Conservation (phyloP, 257 asterid genomes). For the Przewalskia tangutica region DNA sequence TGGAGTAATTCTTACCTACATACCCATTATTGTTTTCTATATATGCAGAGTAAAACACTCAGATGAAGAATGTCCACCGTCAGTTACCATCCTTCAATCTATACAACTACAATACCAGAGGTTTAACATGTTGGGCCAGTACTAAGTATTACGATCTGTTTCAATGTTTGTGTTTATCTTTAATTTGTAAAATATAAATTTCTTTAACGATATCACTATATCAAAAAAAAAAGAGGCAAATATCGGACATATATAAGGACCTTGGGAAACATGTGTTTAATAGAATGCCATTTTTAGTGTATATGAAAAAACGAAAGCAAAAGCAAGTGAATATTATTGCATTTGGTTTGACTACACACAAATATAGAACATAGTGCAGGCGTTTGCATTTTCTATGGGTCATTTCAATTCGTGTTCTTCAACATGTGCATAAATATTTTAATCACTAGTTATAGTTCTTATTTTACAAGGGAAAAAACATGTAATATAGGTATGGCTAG, state of each 20-base stretch:
- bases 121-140: too few relatives aligned
- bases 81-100: too few relatives aligned
- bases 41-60: too few relatives aligned
- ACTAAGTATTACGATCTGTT: neutral
- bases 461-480: neutral
- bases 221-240: neutral
- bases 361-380: neutral
- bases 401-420: neutral
- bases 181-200: too few relatives aligned
- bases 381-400: neutral
- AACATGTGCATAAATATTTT: neutral
- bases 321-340: neutral
- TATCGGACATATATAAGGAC: neutral
- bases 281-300: neutral
- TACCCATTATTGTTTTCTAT: too few relatives aligned
- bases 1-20: too few relatives aligned
- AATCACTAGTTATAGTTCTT: neutral
- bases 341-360: neutral
- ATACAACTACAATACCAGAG: too few relatives aligned
- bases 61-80: too few relatives aligned
- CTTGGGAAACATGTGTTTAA: neutral
- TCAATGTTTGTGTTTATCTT: too few relatives aligned
- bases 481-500: neutral
- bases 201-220: too few relatives aligned
- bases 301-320: neutral